A percentile compares a stretch with the other conserved stretches of the same genome.
Conservation (phyloP, 495 filamentous ascomycete genomes). For the Daldinia decipiens region DNA sequence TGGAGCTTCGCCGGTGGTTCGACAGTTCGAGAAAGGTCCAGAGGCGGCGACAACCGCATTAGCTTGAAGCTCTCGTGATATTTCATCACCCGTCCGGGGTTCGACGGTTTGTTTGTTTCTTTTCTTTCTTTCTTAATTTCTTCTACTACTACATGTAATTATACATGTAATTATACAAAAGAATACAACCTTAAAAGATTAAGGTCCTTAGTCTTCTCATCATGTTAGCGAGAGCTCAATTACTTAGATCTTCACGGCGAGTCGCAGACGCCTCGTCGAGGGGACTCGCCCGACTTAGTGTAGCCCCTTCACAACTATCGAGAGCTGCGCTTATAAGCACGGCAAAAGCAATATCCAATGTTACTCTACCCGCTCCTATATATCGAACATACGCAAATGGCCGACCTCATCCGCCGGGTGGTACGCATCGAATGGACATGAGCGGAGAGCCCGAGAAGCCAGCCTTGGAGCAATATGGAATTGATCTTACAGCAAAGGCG, state of each 20-base stretch:
- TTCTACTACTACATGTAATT: background rate
- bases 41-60: slow-evolving; percentile 20
- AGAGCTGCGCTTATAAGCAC: slow-evolving; percentile 36
- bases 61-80: slow-evolving; percentile 40
- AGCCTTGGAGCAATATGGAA: slow-evolving; percentile 87
- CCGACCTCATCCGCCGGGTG: slow-evolving; percentile 85
- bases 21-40: slow-evolving; percentile 43
- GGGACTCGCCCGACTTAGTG: slow-evolving; percentile 36
- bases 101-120: slow-evolving; percentile 13
- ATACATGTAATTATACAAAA: too few relatives aligned
- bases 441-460: slow-evolving; percentile 82
- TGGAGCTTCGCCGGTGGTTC: slow-evolving; percentile 32
- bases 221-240: slow-evolving; percentile 55
- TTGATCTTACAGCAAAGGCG: slow-evolving; percentile 88
- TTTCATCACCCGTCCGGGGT: slow-evolving; percentile 21
- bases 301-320: slow-evolving; percentile 43
- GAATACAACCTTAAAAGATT: too few relatives aligned
- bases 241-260: slow-evolving; percentile 51
- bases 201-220: slow-evolving; percentile 11
- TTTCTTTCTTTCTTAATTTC: slow-evolving; percentile 11
- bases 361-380: slow-evolving; percentile 44
- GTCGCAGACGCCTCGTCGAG: slow-evolving; percentile 49
- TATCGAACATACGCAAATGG: slow-evolving; percentile 77
- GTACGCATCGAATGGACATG: slow-evolving; percentile 92
- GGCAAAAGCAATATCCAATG: slow-evolving; percentile 24